These are phyloP conservation scores for Coffea canephora DNA, from an alignment of 257 asterid species.

Conservation along the genomic window DNA sequence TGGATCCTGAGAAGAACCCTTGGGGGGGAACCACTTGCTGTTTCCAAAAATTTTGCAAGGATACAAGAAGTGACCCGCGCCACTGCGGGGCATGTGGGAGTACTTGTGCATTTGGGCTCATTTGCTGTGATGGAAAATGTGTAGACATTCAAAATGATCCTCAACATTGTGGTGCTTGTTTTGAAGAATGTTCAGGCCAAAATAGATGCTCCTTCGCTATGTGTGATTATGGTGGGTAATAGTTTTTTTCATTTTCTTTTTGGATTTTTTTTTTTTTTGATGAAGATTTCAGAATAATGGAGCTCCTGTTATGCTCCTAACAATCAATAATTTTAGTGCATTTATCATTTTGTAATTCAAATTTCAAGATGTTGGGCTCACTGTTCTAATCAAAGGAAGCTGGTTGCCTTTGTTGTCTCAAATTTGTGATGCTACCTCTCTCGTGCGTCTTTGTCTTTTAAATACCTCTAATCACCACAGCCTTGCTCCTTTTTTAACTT, in stretches of 20 bases:
- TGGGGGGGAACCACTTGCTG: conserved; percentile 52
- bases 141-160: conserved; percentile 35
- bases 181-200: conserved; percentile 32
- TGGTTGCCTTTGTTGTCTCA: no score
- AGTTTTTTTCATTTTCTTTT: not conserved
- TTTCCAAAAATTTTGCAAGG: conserved; percentile 37
- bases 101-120: conserved; percentile 40
- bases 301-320: not conserved
- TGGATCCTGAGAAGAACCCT: conserved; percentile 35
- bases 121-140: conserved; percentile 43
- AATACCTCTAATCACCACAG: no score
- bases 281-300: not conserved
- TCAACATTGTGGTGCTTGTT: conserved; percentile 48
- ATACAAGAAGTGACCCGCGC: conserved; percentile 32
- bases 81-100: conserved; percentile 46
- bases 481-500: no score
- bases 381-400: no score
- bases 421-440: no score
- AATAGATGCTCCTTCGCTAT: conserved; percentile 38
- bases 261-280: not conserved
- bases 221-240: conserved; percentile 48
- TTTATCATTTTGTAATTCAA: not conserved
- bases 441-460: no score
- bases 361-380: not conserved
- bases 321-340: not conserved